phyloP scores from a whole-genome alignment of 225 moss, liverwort and hornwort species.

The Physcomitrellopsis africana region DNA sequence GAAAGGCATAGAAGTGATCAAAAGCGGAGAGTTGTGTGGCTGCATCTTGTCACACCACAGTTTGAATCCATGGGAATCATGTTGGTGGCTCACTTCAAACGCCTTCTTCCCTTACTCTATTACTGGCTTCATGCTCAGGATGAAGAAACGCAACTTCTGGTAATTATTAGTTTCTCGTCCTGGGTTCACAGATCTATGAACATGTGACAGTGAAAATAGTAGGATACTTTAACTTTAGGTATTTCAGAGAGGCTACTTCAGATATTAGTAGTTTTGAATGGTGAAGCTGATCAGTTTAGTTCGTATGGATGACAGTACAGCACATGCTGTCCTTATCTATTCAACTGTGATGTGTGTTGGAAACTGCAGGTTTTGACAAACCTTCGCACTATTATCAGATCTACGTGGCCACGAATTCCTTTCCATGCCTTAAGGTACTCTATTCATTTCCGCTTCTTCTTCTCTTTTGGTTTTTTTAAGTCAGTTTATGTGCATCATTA shows the following conservation, averaged over 20 bases:
- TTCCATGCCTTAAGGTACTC: conserved; percentile 74
- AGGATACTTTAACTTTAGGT: neutral
- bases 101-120: conserved; percentile 72
- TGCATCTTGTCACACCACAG: conserved; percentile 69
- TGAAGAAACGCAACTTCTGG: conserved; percentile 78
- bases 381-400: conserved; percentile 63
- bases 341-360: conserved; percentile 10
- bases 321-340: conserved; percentile 12
- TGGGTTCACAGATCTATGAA: neutral
- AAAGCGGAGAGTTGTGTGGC: conserved; percentile 68
- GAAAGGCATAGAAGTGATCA: conserved; percentile 73
- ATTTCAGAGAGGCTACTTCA: neutral
- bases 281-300: conserved; percentile 15
- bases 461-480: neutral
- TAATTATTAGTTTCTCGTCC: conserved; percentile 28
- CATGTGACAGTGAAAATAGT: conserved; percentile 14
- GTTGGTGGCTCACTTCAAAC: conserved; percentile 83
- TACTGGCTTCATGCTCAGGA: conserved; percentile 83
- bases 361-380: conserved; percentile 63
- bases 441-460: conserved; percentile 12
- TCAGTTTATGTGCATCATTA: neutral
- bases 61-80: conserved; percentile 86
- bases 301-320: neutral
- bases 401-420: conserved; percentile 91
- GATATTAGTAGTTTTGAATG: neutral